A percentile compares a stretch with the other conserved stretches of the same genome.
phyloP scores from a whole-genome alignment of 345 rosid species.

The Jatropha curcas region DNA sequence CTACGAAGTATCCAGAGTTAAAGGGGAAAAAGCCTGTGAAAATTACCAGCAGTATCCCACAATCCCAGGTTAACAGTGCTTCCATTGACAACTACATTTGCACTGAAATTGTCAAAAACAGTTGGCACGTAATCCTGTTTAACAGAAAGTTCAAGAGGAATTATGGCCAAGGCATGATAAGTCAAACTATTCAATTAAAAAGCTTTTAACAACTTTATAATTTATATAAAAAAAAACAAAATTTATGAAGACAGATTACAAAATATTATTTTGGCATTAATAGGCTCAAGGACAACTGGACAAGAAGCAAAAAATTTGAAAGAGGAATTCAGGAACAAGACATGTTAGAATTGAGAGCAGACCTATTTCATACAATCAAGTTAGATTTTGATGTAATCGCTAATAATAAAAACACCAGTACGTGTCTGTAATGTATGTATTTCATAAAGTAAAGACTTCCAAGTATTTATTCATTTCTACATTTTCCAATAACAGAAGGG shows the following conservation, averaged over 20 bases:
- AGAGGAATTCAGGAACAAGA: background rate
- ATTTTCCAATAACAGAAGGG: background rate
- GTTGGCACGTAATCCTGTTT: conserved; percentile 37
- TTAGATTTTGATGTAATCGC: too few species aligned
- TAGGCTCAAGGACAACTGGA: too few species aligned
- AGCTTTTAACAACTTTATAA: background rate
- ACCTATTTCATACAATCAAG: too few species aligned
- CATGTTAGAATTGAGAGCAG: background rate
- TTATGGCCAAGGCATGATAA: background rate
- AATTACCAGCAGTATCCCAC: conserved; percentile 38
- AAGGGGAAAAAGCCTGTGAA: background rate
- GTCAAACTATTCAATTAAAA: background rate
- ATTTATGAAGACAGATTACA: background rate
- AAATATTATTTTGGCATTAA: background rate
- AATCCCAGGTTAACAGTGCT: conserved; percentile 34
- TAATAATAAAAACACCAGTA: too few species aligned
- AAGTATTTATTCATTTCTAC: background rate
- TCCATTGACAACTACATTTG: conserved; percentile 38
- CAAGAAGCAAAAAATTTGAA: too few species aligned
- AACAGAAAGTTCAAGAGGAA: background rate
- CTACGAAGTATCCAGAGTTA: background rate
- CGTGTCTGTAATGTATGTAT: too few species aligned
- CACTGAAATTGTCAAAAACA: conserved; percentile 40
- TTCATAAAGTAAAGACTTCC: too few species aligned
- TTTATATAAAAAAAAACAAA: too few species aligned